Conservation (phyloP, 495 filamentous ascomycete genomes). For the Annulohypoxylon moriforme region DNA sequence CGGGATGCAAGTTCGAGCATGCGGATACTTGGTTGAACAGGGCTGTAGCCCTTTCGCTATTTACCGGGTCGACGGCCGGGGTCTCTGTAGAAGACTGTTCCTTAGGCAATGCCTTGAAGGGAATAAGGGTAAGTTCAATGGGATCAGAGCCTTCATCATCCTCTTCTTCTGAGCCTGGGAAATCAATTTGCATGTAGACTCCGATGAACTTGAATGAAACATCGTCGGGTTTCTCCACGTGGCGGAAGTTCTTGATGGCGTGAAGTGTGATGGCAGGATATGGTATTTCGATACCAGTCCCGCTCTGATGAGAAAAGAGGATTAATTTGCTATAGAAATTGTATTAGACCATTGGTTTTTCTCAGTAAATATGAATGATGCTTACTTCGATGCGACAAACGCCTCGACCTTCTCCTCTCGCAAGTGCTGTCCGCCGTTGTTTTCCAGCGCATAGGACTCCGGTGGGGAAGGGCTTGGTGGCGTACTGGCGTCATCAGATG, state of each 20-base stretch:
- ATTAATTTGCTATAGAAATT: conserved; percentile 71
- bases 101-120: conserved; percentile 47
- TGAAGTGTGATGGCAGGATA: conserved; percentile 91
- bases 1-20: conserved; percentile 91
- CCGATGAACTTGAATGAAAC: conserved; percentile 41
- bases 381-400: conserved; percentile 84
- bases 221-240: conserved; percentile 44
- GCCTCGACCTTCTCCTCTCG: conserved; percentile 69
- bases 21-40: conserved; percentile 85
- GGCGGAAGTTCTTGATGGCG: conserved; percentile 75
- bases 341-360: conserved; percentile 25
- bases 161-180: conserved; percentile 65
- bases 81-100: conserved; percentile 23
- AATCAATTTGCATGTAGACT: conserved; percentile 84
- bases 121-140: conserved; percentile 80
- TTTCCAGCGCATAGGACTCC: conserved; percentile 49
- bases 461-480: conserved; percentile 46
- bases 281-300: conserved; percentile 78
- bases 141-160: conserved; percentile 76
- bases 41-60: conserved; percentile 49
- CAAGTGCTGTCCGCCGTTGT: conserved; percentile 48
- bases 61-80: conserved; percentile 39
- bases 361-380: conserved; percentile 1
- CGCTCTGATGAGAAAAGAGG: conserved; percentile 71
- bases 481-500: conserved; percentile 38